These are phyloP conservation scores for Fonsecaea nubica DNA, from an alignment of 2,329 filamentous ascomycete species.

Conservation along the genomic window DNA sequence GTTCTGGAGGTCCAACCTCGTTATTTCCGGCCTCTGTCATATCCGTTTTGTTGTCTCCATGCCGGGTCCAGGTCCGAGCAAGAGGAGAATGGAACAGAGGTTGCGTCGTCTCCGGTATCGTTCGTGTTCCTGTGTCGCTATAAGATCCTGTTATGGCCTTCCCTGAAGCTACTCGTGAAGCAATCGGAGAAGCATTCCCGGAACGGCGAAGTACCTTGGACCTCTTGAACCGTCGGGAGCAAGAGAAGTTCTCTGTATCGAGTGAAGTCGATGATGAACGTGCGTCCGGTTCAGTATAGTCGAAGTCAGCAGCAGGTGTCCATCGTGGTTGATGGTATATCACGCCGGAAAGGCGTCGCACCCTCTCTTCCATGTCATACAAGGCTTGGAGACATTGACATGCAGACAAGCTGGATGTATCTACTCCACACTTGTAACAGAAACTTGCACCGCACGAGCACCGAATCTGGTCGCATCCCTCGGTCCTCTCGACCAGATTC, in stretches of 20 bases:
- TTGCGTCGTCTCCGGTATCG: not conserved
- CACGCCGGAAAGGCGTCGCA: not conserved
- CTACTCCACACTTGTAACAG: conserved; percentile 28
- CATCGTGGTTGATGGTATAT: not conserved
- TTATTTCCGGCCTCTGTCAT: not conserved
- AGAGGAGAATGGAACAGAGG: not conserved
- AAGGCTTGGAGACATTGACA: not conserved
- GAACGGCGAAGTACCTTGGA: not conserved
- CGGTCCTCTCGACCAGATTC: conserved; percentile 32
- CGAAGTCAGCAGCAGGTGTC: not conserved
- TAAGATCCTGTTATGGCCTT: not conserved
- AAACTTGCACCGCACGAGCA: conserved; percentile 30
- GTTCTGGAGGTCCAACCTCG: not conserved
- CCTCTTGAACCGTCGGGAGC: not conserved
- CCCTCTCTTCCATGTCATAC: not conserved
- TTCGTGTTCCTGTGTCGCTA: not conserved
- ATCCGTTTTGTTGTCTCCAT: not conserved
- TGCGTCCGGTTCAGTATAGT: not conserved
- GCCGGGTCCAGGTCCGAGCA: not conserved
- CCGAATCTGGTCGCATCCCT: conserved; percentile 29
- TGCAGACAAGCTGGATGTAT: not conserved
- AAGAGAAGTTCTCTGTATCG: not conserved
- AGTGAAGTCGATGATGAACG: not conserved
- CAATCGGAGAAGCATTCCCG: not conserved
- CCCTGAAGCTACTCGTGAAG: not conserved